phyloP scores from a whole-genome alignment of 2,329 filamentous ascomycete species.

The Teratosphaeria zuluensis region DNA sequence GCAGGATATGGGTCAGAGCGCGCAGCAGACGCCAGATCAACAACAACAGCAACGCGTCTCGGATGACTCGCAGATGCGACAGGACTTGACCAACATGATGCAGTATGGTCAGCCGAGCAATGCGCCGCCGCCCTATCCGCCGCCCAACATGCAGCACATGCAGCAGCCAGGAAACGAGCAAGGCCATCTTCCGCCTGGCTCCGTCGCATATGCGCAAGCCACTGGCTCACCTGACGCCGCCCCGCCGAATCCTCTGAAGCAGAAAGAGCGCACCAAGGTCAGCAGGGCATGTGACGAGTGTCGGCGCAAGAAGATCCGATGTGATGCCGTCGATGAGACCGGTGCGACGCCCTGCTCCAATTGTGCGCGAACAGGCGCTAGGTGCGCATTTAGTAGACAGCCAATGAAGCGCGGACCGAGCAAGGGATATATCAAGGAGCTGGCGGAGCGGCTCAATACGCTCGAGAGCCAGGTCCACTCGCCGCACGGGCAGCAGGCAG shows the following conservation, averaged over 20 bases:
- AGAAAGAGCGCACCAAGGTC: constrained; percentile 66
- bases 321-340: constrained; percentile 67
- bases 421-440: constrained; percentile 90
- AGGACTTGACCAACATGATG: constrained; percentile 3
- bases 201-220: constrained; percentile 2
- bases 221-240: not conserved
- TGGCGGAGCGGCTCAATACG: constrained; percentile 72
- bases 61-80: constrained; percentile 3
- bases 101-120: not conserved
- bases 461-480: constrained; percentile 64
- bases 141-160: not conserved
- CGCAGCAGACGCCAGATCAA: not conserved
- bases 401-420: constrained; percentile 72
- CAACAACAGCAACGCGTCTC: not conserved
- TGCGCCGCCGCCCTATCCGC: not conserved
- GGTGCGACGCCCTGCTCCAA: constrained; percentile 69
- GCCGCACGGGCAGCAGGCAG: constrained; percentile 17
- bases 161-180: not conserved
- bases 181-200: not conserved
- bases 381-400: constrained; percentile 75
- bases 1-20: not conserved
- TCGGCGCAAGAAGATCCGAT: constrained; percentile 78
- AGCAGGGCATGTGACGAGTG: constrained; percentile 86
- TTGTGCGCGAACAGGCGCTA: constrained; percentile 65
- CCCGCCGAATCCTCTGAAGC: not conserved